Evolutionary conservation across 1,139 yeast genomes (phyloP), one percentile per base, ranked within the genome.

Genomic region (Waltiozyma sp.): DNA sequence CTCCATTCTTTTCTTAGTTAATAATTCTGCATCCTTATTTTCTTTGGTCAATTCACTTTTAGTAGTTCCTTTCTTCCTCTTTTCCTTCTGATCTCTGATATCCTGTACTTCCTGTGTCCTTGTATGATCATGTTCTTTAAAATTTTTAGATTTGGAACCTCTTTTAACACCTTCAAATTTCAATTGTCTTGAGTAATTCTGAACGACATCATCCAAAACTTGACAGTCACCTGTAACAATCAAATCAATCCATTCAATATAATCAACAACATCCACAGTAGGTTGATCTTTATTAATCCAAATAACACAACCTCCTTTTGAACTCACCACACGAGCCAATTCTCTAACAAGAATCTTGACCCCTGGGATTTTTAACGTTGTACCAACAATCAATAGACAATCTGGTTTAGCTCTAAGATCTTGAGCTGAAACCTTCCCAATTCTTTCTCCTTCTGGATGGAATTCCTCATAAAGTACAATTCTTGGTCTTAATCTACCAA

Each of bases 331-430:
- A 47, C 73, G 73, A 4, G 88, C 75, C 62, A 87, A 66, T 48
- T 79, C 81, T 51, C 76, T 77, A 14, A 85, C 91, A 47, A 87
- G 64, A 51, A 83, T 72, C 58, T 80, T 73, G 13, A 87, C 94
- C 0, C 95, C 95, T 15, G 93, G 95, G 16, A 87, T 91, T 57
- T 82, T 81, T 44, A 87, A 64, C 1, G 94, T 80, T 0, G 96
- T 87, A 2, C 96, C 96, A 60, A 84, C 89, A 38, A 87, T 84
- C 19, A 87, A 66, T 43, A 87, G 64, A 54, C 88, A 77, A 57
- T 87, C 96, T 0, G 93, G 89, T 48, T 69, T 73, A 40, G 75
- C 63, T 51, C 70, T 71, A 42, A 85, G 60, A 60, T 87, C 96
- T 7, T 70, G 64, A 47, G 74, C 79, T 6, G 88, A 72, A 2